Percentiles rank a stretch among this genome's conserved stretches.
These are phyloP conservation scores for Backusella psychrophila DNA, from an alignment of 192 early-diverging fungal species.

Conservation along the genomic window DNA sequence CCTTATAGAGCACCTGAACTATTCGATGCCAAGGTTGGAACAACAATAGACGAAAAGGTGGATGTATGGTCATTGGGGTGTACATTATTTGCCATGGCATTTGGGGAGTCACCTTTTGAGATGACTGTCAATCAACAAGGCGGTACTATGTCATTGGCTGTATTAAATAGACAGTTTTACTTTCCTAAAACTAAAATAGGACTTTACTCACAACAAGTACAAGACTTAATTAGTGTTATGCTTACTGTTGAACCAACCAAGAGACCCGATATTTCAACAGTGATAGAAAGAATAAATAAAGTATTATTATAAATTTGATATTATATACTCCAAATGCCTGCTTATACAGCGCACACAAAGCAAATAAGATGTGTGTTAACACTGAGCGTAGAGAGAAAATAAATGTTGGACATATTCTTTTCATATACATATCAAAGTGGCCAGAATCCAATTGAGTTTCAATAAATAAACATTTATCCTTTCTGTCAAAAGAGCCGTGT, in stretches of 20 bases:
- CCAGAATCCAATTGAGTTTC: neutral
- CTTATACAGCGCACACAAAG: no score
- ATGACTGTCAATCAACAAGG: conserved; percentile 60
- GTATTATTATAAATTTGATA: neutral
- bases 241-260: conserved; percentile 54
- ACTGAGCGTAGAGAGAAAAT: no score
- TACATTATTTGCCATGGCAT: conserved; percentile 67
- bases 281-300: conserved; percentile 1
- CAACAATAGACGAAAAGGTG: conserved; percentile 59
- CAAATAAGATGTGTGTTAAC: no score
- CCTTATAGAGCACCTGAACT: conserved; percentile 75
- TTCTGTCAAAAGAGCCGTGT: neutral
- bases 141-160: conserved; percentile 66
- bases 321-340: no score
- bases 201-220: conserved; percentile 51
- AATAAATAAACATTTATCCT: neutral
- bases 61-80: conserved; percentile 81
- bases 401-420: no score
- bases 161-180: conserved; percentile 56
- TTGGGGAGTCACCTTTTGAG: conserved; percentile 66
- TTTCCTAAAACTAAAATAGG: conserved; percentile 42
- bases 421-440: no score
- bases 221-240: conserved; percentile 56
- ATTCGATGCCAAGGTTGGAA: conserved; percentile 65
- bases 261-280: conserved; percentile 51